Conservation (phyloP, 495 filamentous ascomycete genomes). For the Trichoderma gamsii region DNA sequence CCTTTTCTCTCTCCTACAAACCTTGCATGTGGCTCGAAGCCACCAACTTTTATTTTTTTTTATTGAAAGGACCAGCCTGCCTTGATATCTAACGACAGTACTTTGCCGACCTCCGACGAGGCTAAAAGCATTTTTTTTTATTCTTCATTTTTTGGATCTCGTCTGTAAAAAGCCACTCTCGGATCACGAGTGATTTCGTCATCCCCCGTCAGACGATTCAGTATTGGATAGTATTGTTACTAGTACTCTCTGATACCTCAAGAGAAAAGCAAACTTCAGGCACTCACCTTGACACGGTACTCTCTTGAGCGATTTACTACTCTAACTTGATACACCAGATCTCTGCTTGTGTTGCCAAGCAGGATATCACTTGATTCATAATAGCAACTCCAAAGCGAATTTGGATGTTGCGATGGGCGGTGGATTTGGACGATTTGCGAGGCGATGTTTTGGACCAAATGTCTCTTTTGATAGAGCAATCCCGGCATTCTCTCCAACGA, state of each 20-base stretch:
- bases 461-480: not conserved
- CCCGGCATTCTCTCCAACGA: not conserved
- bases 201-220: not conserved
- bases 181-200: not conserved
- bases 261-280: not conserved
- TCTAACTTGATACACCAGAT: slow-evolving; percentile 9
- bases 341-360: not conserved
- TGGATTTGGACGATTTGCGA: not conserved
- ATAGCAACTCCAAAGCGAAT: not conserved
- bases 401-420: not conserved
- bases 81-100: slow-evolving; percentile 5
- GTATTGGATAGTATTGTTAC: not conserved
- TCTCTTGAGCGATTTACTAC: not conserved
- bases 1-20: slow-evolving; percentile 14
- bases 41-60: slow-evolving; percentile 9
- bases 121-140: not conserved
- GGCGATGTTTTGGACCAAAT: not conserved
- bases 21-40: slow-evolving; percentile 19
- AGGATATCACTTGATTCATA: slow-evolving; percentile 4
- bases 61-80: not conserved
- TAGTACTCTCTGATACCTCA: not conserved
- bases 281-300: not conserved
- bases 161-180: not conserved
- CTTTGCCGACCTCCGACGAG: not conserved
- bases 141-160: not conserved